A percentile compares a stretch with the other conserved stretches of the same genome.
These are phyloP conservation scores for Exophiala dermatitidis DNA, from an alignment of 2,329 filamentous ascomycete species.

Conservation along the genomic window DNA sequence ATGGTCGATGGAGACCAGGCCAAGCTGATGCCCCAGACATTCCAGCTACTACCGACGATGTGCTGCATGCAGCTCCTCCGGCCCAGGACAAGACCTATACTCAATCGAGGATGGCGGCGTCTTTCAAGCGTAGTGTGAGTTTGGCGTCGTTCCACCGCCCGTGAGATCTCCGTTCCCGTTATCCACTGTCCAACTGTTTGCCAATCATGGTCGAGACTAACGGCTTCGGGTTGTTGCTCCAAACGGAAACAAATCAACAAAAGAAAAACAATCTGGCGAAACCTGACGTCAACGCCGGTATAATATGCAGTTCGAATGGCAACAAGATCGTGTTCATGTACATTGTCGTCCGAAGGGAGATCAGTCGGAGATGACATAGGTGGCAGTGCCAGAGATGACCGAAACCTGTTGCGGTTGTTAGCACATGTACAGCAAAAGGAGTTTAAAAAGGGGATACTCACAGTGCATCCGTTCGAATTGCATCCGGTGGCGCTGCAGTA, in stretches of 20 bases:
- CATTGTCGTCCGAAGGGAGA: constrained; percentile 2
- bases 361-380: constrained; percentile 39
- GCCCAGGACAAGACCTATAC: background rate
- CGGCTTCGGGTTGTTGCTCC: background rate
- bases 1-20: background rate
- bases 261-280: constrained; percentile 6
- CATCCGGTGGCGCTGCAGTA: constrained; percentile 50
- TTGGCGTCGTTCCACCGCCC: background rate
- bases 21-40: background rate
- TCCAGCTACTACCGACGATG: background rate
- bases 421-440: background rate
- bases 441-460: constrained; percentile 45
- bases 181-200: constrained; percentile 3
- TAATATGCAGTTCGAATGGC: constrained; percentile 18
- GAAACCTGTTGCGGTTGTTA: constrained; percentile 37
- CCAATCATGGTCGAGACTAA: constrained; percentile 7
- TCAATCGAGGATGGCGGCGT: background rate
- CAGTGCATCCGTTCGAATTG: constrained; percentile 66
- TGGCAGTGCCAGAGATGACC: constrained; percentile 44
- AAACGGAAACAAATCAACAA: constrained; percentile 9
- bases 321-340: constrained; percentile 21
- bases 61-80: too few relatives aligned
- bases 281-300: constrained; percentile 22
- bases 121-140: background rate
- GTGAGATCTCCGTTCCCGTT: background rate